Evolutionary conservation across 768 basidiomycete genomes (phyloP), one percentile per base, ranked within the genome.

Genomic region (Xerocomellus chrysenteron): DNA sequence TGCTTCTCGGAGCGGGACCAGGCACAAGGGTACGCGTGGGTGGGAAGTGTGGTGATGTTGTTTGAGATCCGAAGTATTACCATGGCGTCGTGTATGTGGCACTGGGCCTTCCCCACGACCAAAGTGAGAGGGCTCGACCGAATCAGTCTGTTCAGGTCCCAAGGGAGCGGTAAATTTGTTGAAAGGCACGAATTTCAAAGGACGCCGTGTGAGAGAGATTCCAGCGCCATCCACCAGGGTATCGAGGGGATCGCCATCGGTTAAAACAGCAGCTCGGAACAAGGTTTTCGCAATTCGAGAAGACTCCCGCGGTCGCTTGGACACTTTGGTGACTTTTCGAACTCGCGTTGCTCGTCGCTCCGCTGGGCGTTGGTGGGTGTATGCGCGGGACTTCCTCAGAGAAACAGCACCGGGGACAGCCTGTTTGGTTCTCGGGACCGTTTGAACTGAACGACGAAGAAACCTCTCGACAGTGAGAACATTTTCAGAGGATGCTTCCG

Each of bases 401-500:
- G 56, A 24, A n/a, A 6, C n/a, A 13, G 13, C 5, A 19, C 5
- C 16, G 2, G 46, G 21, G 12, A 39, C 17, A 5, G 24, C 21
- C 6, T 24, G 52, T n/a, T 48, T 49, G 37, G 43, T 40, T 45
- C 24, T 49, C 12, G 49, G 19, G 16, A 13, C 16, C 11, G 26
- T 40, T 47, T 52, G 58, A 6, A 28, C 47, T 4, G 61, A 57
- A 47, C 28, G 12, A 10, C 58, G 61, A 51, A 71, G 63, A 48
- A 72, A 71, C 12, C 11, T 44, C 24, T 72, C 70, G 41, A 73
- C 66, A 5, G 69, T 69, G 44, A 73, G 11, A 9, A 53, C 19
- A 11, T 48, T 53, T 52, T 57, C 47, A 9, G 44, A 16, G n/a
- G 24, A 7, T 40, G 2, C 33, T 35, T 24, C 8, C 11, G n/a